Conservation (phyloP, 257 asterid genomes). For the Cordia subcordata region DNA sequence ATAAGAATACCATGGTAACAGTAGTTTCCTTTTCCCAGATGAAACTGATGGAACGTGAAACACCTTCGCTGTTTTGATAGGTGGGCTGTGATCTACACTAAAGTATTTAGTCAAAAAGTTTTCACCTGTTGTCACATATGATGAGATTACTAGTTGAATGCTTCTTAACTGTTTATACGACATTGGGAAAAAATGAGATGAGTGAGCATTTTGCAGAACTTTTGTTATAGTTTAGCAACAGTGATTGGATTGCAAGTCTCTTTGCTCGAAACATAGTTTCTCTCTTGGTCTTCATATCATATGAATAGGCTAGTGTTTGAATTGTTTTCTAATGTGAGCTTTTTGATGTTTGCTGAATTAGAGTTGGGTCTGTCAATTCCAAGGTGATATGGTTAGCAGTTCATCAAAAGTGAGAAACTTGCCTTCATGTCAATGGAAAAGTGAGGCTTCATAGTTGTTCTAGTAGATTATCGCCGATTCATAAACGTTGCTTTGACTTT, state of each 20-base stretch:
- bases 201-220: conserved; percentile 2
- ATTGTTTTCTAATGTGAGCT: conserved; percentile 36
- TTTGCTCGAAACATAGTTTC: neutral
- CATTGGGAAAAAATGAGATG: neutral
- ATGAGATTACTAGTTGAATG: conserved; percentile 1
- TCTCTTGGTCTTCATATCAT: neutral
- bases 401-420: conserved; percentile 20
- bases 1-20: conserved; percentile 44
- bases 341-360: conserved; percentile 46
- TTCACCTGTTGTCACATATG: conserved; percentile 2
- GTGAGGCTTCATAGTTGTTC: no score
- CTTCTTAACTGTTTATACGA: neutral
- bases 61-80: conserved; percentile 42
- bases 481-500: conserved; percentile 18
- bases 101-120: conserved; percentile 35
- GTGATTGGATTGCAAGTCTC: neutral
- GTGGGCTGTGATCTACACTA: conserved; percentile 56
- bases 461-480: conserved; percentile 5
- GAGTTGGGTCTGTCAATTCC: conserved; percentile 90
- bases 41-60: conserved; percentile 90
- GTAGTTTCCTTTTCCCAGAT: conserved; percentile 89
- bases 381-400: conserved; percentile 62
- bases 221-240: conserved; percentile 1
- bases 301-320: neutral
- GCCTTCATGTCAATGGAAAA: conserved; percentile 26